Evolutionary conservation across 352 stramenopile genomes (phyloP).

Genomic region (Halophytophthora polymorphica): DNA sequence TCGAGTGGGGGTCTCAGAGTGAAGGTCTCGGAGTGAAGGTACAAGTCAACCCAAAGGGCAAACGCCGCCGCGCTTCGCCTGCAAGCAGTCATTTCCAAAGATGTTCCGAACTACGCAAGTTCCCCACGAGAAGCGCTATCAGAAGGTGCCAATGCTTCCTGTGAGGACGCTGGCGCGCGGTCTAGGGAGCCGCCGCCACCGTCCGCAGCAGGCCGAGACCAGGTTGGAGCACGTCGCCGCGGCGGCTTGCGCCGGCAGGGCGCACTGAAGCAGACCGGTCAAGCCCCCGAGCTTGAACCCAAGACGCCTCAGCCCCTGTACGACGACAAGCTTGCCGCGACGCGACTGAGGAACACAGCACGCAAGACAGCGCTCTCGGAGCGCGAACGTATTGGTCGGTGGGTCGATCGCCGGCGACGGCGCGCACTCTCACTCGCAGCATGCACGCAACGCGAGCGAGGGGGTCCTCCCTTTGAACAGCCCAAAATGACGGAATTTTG

Average conservation of each 20-base stretch:
- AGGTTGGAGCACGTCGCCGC: slow-evolving; percentile 22
- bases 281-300: slow-evolving; percentile 8
- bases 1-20: too few species aligned
- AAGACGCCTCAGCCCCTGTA: slow-evolving; percentile 15
- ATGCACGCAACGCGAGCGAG: slow-evolving; percentile 10
- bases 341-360: slow-evolving; percentile 23
- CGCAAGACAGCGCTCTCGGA: slow-evolving; percentile 4
- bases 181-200: slow-evolving; percentile 18
- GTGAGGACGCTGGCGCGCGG: slow-evolving; percentile 18
- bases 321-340: slow-evolving; percentile 16
- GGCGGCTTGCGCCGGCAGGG: slow-evolving; percentile 16
- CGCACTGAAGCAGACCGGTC: slow-evolving; percentile 13
- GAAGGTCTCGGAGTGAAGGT: too few species aligned
- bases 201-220: slow-evolving; percentile 17
- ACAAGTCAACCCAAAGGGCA: slow-evolving; percentile 12
- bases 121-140: slow-evolving; percentile 8
- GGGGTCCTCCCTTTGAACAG: slow-evolving; percentile 15
- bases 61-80: slow-evolving; percentile 14
- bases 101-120: slow-evolving; percentile 11
- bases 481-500: slow-evolving; percentile 43
- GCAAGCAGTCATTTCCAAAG: slow-evolving; percentile 25
- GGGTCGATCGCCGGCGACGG: slow-evolving; percentile 31
- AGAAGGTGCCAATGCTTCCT: slow-evolving; percentile 16
- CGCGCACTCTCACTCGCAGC: background rate
- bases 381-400: slow-evolving; percentile 30